Percentiles rank a stretch among this genome's conserved stretches.
phyloP scores from a whole-genome alignment of 202 grass and related monocot genomes.

The Dendrocalamus latiflorus region DNA sequence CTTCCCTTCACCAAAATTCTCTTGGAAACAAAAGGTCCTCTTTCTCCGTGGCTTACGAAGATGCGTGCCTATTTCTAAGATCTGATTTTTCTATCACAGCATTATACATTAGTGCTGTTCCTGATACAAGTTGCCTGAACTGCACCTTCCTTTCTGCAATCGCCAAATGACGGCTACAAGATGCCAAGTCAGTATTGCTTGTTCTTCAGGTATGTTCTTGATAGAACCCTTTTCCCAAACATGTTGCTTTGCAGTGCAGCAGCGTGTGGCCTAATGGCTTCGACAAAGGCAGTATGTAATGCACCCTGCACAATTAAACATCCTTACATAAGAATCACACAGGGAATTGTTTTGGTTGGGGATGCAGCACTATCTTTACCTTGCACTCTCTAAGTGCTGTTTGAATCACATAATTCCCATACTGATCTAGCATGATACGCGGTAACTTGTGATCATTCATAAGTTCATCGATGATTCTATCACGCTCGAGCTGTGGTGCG shows the following conservation, averaged over 20 bases:
- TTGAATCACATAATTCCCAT: constrained; percentile 77
- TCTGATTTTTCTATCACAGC: background rate
- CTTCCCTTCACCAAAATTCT: constrained; percentile 2
- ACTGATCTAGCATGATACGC: constrained; percentile 46
- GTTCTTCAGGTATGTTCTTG: constrained; percentile 58
- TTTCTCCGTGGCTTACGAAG: background rate
- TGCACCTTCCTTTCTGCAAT: background rate
- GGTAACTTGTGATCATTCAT: constrained; percentile 43
- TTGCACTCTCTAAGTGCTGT: constrained; percentile 52
- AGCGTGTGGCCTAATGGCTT: constrained; percentile 49
- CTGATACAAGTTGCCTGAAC: background rate
- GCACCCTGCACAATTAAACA: constrained; percentile 44
- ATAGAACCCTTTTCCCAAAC: constrained; percentile 69
- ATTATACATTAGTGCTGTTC: constrained; percentile 18
- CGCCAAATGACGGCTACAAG: background rate
- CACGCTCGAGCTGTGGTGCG: background rate
- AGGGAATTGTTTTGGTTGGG: constrained; percentile 8
- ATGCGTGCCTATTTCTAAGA: background rate
- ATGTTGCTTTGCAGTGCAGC: constrained; percentile 41
- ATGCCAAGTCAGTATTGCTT: constrained; percentile 29
- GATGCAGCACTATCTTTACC: constrained; percentile 34
- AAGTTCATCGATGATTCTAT: constrained; percentile 53
- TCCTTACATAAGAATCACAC: constrained; percentile 6
- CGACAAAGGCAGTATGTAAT: constrained; percentile 36
- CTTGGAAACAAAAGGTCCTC: constrained; percentile 3